These are phyloP conservation scores for Nepenthes alata DNA, from an alignment of 179 eudicot species.

Conservation along the genomic window DNA sequence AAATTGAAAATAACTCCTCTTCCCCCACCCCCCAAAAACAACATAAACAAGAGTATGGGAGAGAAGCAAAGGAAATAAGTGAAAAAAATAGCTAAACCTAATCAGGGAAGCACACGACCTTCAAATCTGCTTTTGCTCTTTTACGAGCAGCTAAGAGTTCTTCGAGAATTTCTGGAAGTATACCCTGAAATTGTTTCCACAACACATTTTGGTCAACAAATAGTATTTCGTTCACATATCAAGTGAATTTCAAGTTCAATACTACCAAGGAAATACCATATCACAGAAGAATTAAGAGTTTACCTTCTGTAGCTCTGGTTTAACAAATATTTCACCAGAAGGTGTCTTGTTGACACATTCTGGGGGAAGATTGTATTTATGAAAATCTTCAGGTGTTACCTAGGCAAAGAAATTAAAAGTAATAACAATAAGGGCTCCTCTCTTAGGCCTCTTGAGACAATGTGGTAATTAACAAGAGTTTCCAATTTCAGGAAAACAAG, in stretches of 20 bases:
- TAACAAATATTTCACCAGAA: constrained; percentile 93
- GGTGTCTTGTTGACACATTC: constrained; percentile 84
- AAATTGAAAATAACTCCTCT: not conserved
- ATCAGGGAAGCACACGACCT: constrained; percentile 30
- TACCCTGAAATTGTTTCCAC: constrained; percentile 47
- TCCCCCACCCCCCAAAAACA: not conserved
- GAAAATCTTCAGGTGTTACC: constrained; percentile 86
- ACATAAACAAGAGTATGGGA: not conserved
- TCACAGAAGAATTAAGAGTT: not conserved
- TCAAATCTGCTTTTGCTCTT: constrained; percentile 98
- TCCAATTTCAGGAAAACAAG: not conserved
- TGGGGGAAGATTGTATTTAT: constrained; percentile 70
- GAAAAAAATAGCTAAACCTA: not conserved
- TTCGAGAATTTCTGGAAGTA: constrained; percentile 99
- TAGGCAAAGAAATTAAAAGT: constrained; percentile 12
- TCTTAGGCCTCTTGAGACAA: not conserved
- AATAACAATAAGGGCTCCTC: not conserved
- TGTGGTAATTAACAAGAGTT: not conserved
- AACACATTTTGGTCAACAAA: not conserved
- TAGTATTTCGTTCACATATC: not conserved
- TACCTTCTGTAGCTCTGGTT: constrained; percentile 87
- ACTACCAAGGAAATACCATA: not conserved
- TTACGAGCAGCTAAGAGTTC: constrained; percentile 93
- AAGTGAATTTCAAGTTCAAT: too few species aligned
- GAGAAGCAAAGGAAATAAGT: not conserved